These are phyloP conservation scores for Xylariaceae sp. DNA, from an alignment of 2,329 filamentous ascomycete species.

Conservation along the genomic window DNA sequence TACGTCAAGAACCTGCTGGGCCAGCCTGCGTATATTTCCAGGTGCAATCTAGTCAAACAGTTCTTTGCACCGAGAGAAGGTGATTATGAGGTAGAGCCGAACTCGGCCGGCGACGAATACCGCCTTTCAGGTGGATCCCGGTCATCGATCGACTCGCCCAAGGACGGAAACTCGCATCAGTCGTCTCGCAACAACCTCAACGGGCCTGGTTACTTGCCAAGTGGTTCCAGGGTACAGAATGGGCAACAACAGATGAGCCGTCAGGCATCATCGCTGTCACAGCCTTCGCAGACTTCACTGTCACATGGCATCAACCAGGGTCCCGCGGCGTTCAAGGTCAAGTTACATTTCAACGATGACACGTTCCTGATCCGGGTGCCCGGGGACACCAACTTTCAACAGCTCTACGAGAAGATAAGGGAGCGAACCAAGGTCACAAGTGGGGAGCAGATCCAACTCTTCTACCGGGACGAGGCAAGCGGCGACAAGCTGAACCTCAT, in stretches of 20 bases:
- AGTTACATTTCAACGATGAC: constrained; percentile 89
- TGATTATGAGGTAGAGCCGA: constrained; percentile 86
- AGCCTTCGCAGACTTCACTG: constrained; percentile 52
- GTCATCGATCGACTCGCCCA: constrained; percentile 59
- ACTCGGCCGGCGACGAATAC: constrained; percentile 63
- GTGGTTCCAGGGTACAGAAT: constrained; percentile 40
- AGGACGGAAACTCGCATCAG: constrained; percentile 56
- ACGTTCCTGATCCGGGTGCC: constrained; percentile 88
- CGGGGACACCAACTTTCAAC: constrained; percentile 68
- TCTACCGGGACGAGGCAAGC: constrained; percentile 79
- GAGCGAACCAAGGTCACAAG: constrained; percentile 72
- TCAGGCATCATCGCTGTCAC: constrained; percentile 44
- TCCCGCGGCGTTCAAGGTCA: constrained; percentile 73
- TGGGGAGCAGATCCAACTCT: constrained; percentile 68
- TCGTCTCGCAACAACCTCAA: constrained; percentile 61
- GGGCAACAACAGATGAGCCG: constrained; percentile 38
- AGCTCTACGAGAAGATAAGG: constrained; percentile 76
- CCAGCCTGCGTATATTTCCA: constrained; percentile 78
- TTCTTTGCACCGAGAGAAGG: constrained; percentile 87
- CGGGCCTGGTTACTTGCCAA: constrained; percentile 50
- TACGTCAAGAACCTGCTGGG: constrained; percentile 89
- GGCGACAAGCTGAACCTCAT: constrained; percentile 69
- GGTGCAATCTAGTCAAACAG: constrained; percentile 77
- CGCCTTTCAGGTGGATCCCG: constrained; percentile 67
- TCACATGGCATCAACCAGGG: constrained; percentile 43